Percentiles rank a stretch among this genome's conserved stretches.
These are phyloP conservation scores for Leptodermis oblonga DNA, from an alignment of 257 asterid species.

Conservation along the genomic window DNA sequence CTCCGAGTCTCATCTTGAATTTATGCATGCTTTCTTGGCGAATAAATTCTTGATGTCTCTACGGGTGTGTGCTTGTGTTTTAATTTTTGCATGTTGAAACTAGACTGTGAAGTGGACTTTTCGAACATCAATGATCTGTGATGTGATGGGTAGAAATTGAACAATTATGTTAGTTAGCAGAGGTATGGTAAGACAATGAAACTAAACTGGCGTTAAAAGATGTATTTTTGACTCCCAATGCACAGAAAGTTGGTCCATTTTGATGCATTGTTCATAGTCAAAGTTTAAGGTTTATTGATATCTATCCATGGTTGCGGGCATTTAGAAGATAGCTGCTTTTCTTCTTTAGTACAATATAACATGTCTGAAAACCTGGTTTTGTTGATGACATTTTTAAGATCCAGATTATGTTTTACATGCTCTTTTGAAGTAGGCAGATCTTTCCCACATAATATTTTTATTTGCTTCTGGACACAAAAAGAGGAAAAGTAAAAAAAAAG, in stretches of 20 bases:
- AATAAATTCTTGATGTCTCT: neutral
- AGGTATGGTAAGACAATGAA: neutral
- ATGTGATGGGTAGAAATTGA: neutral
- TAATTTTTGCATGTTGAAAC: neutral
- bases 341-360: neutral
- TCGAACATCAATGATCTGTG: neutral
- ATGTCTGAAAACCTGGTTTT: too few species aligned
- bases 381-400: neutral
- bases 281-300: neutral
- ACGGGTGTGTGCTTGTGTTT: neutral
- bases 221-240: neutral
- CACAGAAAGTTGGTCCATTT: neutral
- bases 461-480: neutral
- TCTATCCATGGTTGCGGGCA: neutral
- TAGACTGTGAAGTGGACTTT: too few species aligned
- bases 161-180: neutral
- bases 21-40: neutral
- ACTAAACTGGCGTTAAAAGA: too few species aligned
- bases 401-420: neutral
- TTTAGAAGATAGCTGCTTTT: neutral
- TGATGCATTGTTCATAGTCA: neutral
- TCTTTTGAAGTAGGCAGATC: neutral
- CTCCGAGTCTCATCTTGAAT: conserved; percentile 19
- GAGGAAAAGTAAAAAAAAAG: neutral
- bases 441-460: neutral